These are phyloP conservation scores for Penicillium samsonianum DNA, from an alignment of 495 filamentous ascomycete genomes.

Conservation along the genomic window DNA sequence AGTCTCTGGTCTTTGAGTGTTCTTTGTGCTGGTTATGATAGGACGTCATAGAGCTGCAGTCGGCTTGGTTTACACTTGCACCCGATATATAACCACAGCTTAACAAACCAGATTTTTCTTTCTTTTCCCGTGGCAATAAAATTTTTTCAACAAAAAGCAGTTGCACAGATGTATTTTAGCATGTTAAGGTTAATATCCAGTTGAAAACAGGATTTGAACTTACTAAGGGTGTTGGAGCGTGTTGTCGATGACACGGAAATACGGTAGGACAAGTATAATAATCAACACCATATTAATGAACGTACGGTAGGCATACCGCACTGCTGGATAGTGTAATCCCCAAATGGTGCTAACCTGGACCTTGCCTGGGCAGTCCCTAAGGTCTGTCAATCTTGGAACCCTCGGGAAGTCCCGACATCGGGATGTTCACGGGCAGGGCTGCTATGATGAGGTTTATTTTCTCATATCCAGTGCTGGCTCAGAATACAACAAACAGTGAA, in stretches of 20 bases:
- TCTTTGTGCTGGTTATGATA: not conserved
- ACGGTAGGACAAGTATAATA: not conserved
- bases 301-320: not conserved
- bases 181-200: not conserved
- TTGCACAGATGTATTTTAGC: not conserved
- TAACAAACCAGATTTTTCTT: not conserved
- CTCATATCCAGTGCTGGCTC: not conserved
- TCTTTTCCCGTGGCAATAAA: not conserved
- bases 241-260: too few relatives aligned
- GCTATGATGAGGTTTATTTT: not conserved
- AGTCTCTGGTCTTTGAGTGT: constrained; percentile 1
- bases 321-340: not conserved
- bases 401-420: not conserved
- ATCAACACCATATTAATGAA: not conserved
- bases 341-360: not conserved
- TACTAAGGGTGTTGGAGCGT: not conserved
- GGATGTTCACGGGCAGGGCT: not conserved
- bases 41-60: not conserved
- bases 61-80: not conserved
- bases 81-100: not conserved
- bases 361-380: not conserved
- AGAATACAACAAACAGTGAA: not conserved
- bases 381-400: not conserved
- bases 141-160: too few relatives aligned
- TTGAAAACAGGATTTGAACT: not conserved